Base-by-base conservation (phyloP, 2,329 filamentous ascomycete genomes). In the Ophiostoma ulmi region DNA sequence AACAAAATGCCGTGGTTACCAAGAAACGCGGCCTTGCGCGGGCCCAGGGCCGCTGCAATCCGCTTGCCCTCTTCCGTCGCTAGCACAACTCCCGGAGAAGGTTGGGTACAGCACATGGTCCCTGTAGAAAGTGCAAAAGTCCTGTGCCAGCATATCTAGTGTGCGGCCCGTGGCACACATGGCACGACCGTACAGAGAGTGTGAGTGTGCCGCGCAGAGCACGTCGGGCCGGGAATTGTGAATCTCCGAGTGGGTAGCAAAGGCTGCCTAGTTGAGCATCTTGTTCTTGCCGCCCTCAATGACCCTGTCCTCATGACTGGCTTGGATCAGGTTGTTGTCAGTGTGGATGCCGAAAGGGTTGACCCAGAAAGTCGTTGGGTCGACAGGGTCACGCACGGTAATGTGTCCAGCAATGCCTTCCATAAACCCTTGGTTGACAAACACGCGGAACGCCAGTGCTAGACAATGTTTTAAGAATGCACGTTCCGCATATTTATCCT, bases 321-420 rank as follows among this genome's bases (percentile, higher is more conserved):
- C 80, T 31, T 86, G 80, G 36, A 89, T 83, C 83, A 89, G 84
- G 75, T 88, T 87, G 1, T 79, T 81, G 0, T 85, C 84, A 72
- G 84, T 86, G 76, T 89, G 86, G 58, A 80, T 80, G 11, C 83
- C 85, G 0, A 88, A 80, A 0, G 86, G 86, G 75, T 89, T 89
- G 68, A 86, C 88, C 87, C 87, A 89, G 77, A 88, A 88, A 1
- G 80, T 81, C 72, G 86, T 80, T 0, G 79, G 77, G 72, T 83
- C 78, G 75, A 87, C 85, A 0, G 87, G 87, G 74, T 89, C 87
- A 14, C 87, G 81, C 0, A 89, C 84, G 11, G 79, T 82, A 72
- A 90, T 89, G 77, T 90, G 87, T 0, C 88, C 87, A 3, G 81
- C 80, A 79, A 88, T 87, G 72, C 88, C 87, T 76, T 89, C 87